Conservation (phyloP, 2,329 filamentous ascomycete genomes). For the Penicillium verrucosum region DNA sequence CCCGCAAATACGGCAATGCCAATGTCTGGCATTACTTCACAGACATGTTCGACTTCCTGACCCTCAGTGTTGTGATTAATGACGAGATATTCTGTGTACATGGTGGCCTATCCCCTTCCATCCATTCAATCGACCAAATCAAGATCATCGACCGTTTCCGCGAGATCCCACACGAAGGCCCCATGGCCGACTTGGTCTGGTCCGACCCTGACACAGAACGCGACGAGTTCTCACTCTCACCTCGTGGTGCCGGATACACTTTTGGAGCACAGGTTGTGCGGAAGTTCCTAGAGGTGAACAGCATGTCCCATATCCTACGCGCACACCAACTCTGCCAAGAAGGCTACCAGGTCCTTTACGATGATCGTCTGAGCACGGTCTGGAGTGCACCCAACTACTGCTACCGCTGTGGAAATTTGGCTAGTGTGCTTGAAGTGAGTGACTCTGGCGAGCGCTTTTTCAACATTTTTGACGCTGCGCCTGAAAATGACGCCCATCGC, state of each 20-base stretch:
- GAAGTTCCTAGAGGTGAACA: slow-evolving; percentile 96
- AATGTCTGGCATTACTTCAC: slow-evolving; percentile 99
- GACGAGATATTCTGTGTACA: slow-evolving; percentile 99
- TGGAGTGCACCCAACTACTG: slow-evolving; percentile 98
- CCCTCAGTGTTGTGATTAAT: slow-evolving; percentile 94
- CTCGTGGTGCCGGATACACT: slow-evolving; percentile 91
- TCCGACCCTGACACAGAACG: slow-evolving; percentile 96
- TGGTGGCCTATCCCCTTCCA: slow-evolving; percentile 82
- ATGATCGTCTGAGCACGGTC: slow-evolving; percentile 89
- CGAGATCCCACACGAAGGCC: slow-evolving; percentile 96
- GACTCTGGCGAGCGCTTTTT: slow-evolving; percentile 91
- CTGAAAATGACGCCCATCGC: slow-evolving; percentile 84
- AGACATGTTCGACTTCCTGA: slow-evolving; percentile 99
- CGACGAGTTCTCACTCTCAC: slow-evolving; percentile 93
- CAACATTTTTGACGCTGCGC: slow-evolving; percentile 95
- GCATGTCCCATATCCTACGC: slow-evolving; percentile 94
- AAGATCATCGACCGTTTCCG: slow-evolving; percentile 99
- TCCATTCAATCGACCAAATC: slow-evolving; percentile 98
- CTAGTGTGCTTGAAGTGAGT: slow-evolving; percentile 92
- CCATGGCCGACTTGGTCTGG: slow-evolving; percentile 99
- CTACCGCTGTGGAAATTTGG: slow-evolving; percentile 94
- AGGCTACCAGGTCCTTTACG: slow-evolving; percentile 94
- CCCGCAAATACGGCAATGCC: slow-evolving; percentile 95
- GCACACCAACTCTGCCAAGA: slow-evolving; percentile 99
- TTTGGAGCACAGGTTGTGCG: slow-evolving; percentile 97